A percentile compares a stretch with the other conserved stretches of the same genome.
Conservation (phyloP, 192 early-diverging fungal genomes). For the Helicostylum pulchrum region DNA sequence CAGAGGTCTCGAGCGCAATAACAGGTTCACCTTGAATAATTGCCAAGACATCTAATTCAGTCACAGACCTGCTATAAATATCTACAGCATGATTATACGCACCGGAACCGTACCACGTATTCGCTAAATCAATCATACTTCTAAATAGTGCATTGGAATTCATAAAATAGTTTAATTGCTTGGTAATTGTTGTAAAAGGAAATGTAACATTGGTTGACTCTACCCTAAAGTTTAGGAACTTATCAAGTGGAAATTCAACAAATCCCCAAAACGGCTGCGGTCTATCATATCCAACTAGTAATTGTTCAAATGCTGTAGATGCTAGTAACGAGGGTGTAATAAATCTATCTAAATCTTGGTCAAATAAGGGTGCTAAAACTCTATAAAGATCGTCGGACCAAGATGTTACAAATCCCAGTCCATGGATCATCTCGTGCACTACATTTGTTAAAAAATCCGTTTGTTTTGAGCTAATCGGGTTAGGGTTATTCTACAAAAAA, state of each 20-base stretch:
- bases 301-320: conserved; percentile 6
- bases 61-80: conserved; percentile 20
- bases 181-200: conserved; percentile 17
- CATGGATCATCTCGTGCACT: conserved; percentile 44
- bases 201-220: background rate
- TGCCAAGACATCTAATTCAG: conserved; percentile 1
- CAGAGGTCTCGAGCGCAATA: conserved; percentile 36
- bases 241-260: conserved; percentile 35
- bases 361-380: conserved; percentile 15
- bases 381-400: conserved; percentile 33
- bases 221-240: conserved; percentile 7
- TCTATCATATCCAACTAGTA: conserved; percentile 7
- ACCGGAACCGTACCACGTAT: conserved; percentile 15
- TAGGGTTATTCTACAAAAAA: conserved; percentile 17
- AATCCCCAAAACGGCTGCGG: conserved; percentile 35
- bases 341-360: conserved; percentile 14
- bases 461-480: conserved; percentile 23
- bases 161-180: conserved; percentile 19
- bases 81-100: background rate
- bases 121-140: conserved; percentile 22
- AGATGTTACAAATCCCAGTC: conserved; percentile 39
- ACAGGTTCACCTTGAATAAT: background rate
- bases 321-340: conserved; percentile 23
- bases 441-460: conserved; percentile 38
- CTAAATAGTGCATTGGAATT: conserved; percentile 25